phyloP scores from a whole-genome alignment of 1,284 basidiomycete genomes.

The Austroboletus novae-zelandiae region DNA sequence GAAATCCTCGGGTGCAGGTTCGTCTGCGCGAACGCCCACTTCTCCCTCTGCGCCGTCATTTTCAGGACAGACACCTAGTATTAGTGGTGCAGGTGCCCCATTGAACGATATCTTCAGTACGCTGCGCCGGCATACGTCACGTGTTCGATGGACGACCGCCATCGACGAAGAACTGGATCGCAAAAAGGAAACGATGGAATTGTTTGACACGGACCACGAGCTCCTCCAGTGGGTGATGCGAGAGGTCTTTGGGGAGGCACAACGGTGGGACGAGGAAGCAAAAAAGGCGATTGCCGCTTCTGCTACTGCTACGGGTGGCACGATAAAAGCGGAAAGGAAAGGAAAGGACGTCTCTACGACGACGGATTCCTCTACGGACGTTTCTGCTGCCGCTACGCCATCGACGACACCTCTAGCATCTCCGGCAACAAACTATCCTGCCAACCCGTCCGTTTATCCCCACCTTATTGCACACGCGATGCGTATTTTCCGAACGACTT shows the following conservation, averaged over 20 bases:
- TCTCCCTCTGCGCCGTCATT: not conserved
- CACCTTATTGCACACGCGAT: conserved; percentile 74
- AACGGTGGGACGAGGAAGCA: conserved; percentile 47
- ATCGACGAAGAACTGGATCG: conserved; percentile 64
- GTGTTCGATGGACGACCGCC: conserved; percentile 49
- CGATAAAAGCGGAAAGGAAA: not conserved
- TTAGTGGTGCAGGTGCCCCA: conserved; percentile 16
- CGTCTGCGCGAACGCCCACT: not conserved
- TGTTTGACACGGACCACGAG: conserved; percentile 67
- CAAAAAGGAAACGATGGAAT: conserved; percentile 73
- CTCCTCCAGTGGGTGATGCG: conserved; percentile 74
- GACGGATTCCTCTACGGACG: not conserved
- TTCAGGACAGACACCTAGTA: conserved; percentile 10
- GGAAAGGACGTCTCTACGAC: not conserved
- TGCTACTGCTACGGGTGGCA: not conserved
- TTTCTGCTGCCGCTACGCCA: not conserved
- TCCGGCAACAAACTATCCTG: conserved; percentile 31
- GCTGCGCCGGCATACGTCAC: conserved; percentile 49
- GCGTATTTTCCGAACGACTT: conserved; percentile 71
- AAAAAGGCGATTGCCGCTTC: conserved; percentile 29
- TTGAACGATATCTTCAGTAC: conserved; percentile 34
- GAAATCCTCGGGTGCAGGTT: conserved; percentile 11
- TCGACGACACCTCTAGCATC: not conserved
- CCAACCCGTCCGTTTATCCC: conserved; percentile 68
- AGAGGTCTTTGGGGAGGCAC: conserved; percentile 65